Base-by-base conservation (phyloP, 441 rosid species). In the Omphalea diandra region DNA sequence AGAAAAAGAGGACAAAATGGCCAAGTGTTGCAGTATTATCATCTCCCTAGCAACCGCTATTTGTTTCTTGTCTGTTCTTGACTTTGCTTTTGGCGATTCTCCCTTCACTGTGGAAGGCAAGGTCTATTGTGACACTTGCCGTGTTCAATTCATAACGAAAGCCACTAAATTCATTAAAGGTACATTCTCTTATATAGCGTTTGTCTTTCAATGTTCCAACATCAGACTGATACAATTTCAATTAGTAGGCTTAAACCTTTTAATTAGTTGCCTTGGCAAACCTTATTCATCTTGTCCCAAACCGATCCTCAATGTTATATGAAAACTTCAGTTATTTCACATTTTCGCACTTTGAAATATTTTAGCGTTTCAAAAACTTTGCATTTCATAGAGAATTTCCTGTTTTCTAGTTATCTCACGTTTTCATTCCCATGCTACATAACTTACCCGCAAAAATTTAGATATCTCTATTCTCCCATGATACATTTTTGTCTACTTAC, bases 51-150 rank as follows among this genome's bases (percentile, higher is more conserved):
- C 73, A 26, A 14, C 53, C 9, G 75, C 70, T 24, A 49, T 78
- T 49, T 83, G 79, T 78, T 64, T 83, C 63, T 63, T 72, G 35
- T 75, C 75, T 69, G 69, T 80, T 24, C 58, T 75, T 60, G 32
- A 73, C 71, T 63, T 61, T 2, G 54, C 77, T 67, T 1, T 56
- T 2, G 53, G 41, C 2, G 24, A 36, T 10, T 20, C 57, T 3
- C 0, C 18, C 8, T 65, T 84, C 31, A 2, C 0, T 0, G 87
- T 84, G 17, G 63, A 74, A 33, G 90, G 90, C 68, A 70, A 54
- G 62, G 83, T 83, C 1, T 54, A 27, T 2, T 54, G 59, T 7
- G 90, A 86, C 73, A 73, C 87, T 0, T 84, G 88, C 67, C 85
- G 82, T 1, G 80, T 83, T 0, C 73, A 74, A 55, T 84, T 84